Percentiles rank a stretch among this genome's conserved stretches.
Evolutionary conservation across 495 filamentous ascomycete species (phyloP).

Genomic region (Aspergillus sclerotioniger): DNA sequence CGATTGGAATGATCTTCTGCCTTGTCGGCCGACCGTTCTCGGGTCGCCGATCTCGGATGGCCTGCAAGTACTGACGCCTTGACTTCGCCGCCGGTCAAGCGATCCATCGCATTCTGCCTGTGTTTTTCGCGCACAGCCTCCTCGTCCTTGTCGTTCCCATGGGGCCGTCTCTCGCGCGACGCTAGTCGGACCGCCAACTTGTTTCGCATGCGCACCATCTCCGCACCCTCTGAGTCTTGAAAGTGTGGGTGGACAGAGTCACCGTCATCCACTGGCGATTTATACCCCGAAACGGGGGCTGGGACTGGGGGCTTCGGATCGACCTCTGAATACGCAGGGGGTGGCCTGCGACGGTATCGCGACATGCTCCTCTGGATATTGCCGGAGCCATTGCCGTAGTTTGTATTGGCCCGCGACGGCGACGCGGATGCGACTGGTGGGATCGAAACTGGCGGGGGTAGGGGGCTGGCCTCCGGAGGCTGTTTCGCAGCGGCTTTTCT

Average conservation of each 20-base stretch:
- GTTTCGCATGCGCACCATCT: not conserved
- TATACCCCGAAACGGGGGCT: slow-evolving; percentile 19
- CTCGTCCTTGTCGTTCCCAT: slow-evolving; percentile 28
- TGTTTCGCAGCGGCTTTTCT: slow-evolving; percentile 27
- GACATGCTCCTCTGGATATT: slow-evolving; percentile 56
- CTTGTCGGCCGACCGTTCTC: slow-evolving; percentile 13
- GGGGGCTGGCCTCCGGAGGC: slow-evolving; percentile 9
- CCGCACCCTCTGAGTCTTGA: not conserved
- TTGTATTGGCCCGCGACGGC: slow-evolving; percentile 1
- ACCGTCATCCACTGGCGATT: slow-evolving; percentile 5
- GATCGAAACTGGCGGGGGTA: slow-evolving; percentile 8
- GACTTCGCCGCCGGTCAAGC: slow-evolving; percentile 31
- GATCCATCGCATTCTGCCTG: slow-evolving; percentile 37
- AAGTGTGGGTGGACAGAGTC: not conserved
- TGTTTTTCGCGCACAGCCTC: slow-evolving; percentile 43
- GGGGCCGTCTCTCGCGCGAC: slow-evolving; percentile 2
- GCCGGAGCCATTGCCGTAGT: not conserved
- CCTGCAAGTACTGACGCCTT: slow-evolving; percentile 17
- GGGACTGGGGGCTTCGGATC: slow-evolving; percentile 25
- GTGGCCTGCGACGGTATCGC: slow-evolving; percentile 51
- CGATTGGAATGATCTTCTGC: slow-evolving; percentile 5
- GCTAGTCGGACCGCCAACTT: not conserved
- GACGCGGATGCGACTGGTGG: slow-evolving; percentile 13
- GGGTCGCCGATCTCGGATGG: slow-evolving; percentile 18
- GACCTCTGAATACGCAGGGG: slow-evolving; percentile 21